Base-by-base conservation (phyloP, 23 red algal genomes). In the Cyanidiococcus yangmingshanensis region DNA sequence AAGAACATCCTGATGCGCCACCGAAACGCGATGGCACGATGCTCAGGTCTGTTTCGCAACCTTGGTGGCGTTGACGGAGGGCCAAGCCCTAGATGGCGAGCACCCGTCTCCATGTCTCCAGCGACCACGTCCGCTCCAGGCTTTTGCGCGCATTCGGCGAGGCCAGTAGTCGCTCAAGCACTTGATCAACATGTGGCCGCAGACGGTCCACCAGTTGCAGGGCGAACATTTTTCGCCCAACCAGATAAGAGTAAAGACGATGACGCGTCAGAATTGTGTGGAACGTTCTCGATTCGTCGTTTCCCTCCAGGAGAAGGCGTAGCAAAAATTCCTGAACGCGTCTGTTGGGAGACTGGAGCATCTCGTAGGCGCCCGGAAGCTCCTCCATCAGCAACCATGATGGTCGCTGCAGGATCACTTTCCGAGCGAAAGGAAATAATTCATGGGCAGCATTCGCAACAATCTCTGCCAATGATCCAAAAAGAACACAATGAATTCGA, bases 311-410 rank as follows among this genome's bases (percentile, higher is more conserved):
- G 7, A 71, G 21, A 25, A 35, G n/a, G 16, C 7, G n/a, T 29
- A 71, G 63, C 63, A 71, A 30, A 25, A 25, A 71, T 35, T 71
- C 63, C 16, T 32, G 32, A 32, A 35, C 63, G 63, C 63, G 63
- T 29, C 27, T 7, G 15, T 71, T 29, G 16, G 63, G 63, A 7
- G n/a, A 35, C 7, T 71, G 27, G n/a, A 25, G 7, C 63, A 71
- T 25, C 63, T 71, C 63, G 32, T 25, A 7, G 63, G 27, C 63
- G 27, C 21, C 21, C 12, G 63, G 63, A 12, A 71, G 63, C 12
- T 35, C n/a, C 63, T 35, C n/a, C 32, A 32, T 35, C 16, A 71
- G 21, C 63, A 29, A 35, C 63, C 63, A 71, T 12, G 16, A 32
- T 29, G 63, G 63, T 17, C 63, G 63, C n/a, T 27, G 21, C 27